Conservation (phyloP, 257 asterid genomes). For the Gentiana macrophylla region DNA sequence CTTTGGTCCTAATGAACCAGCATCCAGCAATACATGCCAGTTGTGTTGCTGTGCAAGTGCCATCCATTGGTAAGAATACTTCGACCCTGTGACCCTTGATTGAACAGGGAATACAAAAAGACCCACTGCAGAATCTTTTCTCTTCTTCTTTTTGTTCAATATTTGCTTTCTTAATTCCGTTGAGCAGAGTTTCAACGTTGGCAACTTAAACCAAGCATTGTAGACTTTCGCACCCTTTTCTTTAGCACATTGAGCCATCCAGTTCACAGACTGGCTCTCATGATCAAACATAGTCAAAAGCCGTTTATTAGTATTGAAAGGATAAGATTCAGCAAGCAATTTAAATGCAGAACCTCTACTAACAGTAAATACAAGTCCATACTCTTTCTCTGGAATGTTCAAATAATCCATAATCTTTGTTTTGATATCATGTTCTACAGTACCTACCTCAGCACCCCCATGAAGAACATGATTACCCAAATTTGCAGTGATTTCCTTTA, state of each 20-base stretch:
- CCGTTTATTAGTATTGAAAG: slow-evolving; percentile 23
- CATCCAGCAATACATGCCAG: slow-evolving; percentile 29
- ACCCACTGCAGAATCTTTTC: slow-evolving; percentile 20
- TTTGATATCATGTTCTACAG: slow-evolving; percentile 26
- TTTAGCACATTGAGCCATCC: slow-evolving; percentile 26
- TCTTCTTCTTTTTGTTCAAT: slow-evolving; percentile 17
- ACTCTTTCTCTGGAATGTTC: slow-evolving; percentile 27
- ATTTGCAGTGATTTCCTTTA: slow-evolving; percentile 26
- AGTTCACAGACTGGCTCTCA: slow-evolving; percentile 26
- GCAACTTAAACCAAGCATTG: slow-evolving; percentile 26
- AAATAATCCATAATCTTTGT: slow-evolving; percentile 24
- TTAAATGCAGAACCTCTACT: slow-evolving; percentile 30
- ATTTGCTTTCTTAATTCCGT: slow-evolving; percentile 24
- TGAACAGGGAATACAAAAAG: slow-evolving; percentile 32
- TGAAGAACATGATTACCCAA: slow-evolving; percentile 23
- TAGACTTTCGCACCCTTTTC: slow-evolving; percentile 25
- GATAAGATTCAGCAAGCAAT: slow-evolving; percentile 26
- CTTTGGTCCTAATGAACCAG: slow-evolving; percentile 29
- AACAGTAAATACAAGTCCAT: slow-evolving; percentile 27
- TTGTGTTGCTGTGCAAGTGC: slow-evolving; percentile 25
- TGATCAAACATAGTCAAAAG: slow-evolving; percentile 31
- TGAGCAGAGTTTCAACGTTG: slow-evolving; percentile 22
- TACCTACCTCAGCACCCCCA: slow-evolving; percentile 25
- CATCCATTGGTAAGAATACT: slow-evolving; percentile 32
- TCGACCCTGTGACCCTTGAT: slow-evolving; percentile 25